Evolutionary conservation across 2,329 filamentous ascomycete genomes (phyloP).

Genomic region (Microdochium paspali): DNA sequence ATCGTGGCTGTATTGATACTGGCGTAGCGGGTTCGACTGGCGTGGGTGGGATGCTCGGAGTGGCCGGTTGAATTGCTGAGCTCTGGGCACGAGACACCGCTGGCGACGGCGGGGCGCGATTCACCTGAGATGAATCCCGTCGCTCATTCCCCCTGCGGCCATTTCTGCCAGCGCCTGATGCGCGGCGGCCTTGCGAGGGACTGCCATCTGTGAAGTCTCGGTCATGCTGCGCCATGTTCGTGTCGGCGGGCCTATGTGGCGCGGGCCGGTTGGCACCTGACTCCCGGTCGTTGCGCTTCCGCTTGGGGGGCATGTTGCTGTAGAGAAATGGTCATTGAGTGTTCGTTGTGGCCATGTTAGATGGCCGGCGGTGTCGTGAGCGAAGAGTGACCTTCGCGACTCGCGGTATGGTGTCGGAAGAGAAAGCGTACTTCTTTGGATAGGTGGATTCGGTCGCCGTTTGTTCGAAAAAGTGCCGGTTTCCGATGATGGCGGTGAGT

Average conservation of each 20-base stretch:
- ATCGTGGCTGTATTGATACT: conserved; percentile 12
- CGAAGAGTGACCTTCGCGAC: background rate
- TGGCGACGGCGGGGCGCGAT: background rate
- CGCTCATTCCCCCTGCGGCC: conserved; percentile 37
- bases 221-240: conserved; percentile 47
- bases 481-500: background rate
- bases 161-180: conserved; percentile 33
- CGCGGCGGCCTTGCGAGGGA: conserved; percentile 20
- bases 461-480: background rate
- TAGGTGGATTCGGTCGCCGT: background rate
- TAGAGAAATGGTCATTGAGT: conserved; percentile 1
- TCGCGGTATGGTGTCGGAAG: background rate
- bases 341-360: background rate
- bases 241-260: conserved; percentile 53
- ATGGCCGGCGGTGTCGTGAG: background rate
- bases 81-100: conserved; percentile 18
- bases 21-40: conserved; percentile 7
- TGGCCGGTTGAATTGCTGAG: conserved; percentile 1
- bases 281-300: conserved; percentile 49
- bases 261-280: conserved; percentile 41
- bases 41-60: conserved; percentile 13
- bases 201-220: conserved; percentile 35
- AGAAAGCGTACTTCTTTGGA: background rate
- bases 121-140: conserved; percentile 38
- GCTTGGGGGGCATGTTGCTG: conserved; percentile 45